These are phyloP conservation scores for Globisporangium cylindrosporum DNA, from an alignment of 352 stramenopile genomes.

Conservation along the genomic window DNA sequence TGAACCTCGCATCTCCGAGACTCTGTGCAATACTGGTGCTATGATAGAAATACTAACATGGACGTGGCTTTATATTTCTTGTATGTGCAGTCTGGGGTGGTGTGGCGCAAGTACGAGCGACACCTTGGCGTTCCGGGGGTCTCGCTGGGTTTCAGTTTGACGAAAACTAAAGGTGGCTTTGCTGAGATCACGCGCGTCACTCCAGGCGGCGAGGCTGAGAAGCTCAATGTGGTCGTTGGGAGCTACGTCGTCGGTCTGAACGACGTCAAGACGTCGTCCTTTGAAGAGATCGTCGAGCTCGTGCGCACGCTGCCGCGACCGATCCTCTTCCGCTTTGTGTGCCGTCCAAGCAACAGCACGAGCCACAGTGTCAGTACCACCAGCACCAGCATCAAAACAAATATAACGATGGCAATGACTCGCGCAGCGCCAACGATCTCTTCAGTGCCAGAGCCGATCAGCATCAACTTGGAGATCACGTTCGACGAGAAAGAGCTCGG, in stretches of 20 bases:
- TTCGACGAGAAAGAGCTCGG: slow-evolving; percentile 61
- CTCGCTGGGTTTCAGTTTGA: slow-evolving; percentile 68
- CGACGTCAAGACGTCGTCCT: slow-evolving; percentile 49
- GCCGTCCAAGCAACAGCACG: slow-evolving; percentile 25
- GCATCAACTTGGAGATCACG: slow-evolving; percentile 50
- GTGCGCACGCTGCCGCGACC: slow-evolving; percentile 49
- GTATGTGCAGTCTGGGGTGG: slow-evolving; percentile 22
- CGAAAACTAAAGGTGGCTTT: slow-evolving; percentile 62
- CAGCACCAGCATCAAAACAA: neutral
- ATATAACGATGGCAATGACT: neutral
- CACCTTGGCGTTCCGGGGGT: slow-evolving; percentile 37
- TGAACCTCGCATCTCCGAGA: neutral
- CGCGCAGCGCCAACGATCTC: slow-evolving; percentile 35
- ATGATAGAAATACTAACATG: neutral
- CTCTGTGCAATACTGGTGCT: neutral
- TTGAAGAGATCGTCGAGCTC: slow-evolving; percentile 70
- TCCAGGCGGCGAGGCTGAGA: slow-evolving; percentile 51
- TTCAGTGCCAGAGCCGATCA: slow-evolving; percentile 58
- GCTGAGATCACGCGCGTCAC: slow-evolving; percentile 71
- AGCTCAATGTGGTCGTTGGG: slow-evolving; percentile 59
- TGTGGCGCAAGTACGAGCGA: slow-evolving; percentile 68
- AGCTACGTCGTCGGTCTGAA: slow-evolving; percentile 77
- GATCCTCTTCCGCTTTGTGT: slow-evolving; percentile 68
- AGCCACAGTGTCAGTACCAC: neutral
- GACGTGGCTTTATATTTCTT: slow-evolving; percentile 1